These are phyloP conservation scores for Candida albicans DNA, from an alignment of 1,139 yeast species.

Conservation along the genomic window DNA sequence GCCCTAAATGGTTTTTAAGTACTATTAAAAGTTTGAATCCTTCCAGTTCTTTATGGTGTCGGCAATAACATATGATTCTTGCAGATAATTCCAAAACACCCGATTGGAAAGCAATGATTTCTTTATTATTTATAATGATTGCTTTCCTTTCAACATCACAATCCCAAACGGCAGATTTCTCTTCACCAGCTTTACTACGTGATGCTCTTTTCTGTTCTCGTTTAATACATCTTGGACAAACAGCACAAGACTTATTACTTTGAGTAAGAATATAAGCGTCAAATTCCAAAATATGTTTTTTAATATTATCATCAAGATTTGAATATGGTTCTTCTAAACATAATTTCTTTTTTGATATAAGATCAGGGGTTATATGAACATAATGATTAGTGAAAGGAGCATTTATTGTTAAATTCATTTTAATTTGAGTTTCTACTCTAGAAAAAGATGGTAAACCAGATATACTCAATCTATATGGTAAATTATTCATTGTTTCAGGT, in stretches of 20 bases:
- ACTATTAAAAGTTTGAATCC: conserved; percentile 80
- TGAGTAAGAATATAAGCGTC: conserved; percentile 69
- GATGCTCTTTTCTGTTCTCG: conserved; percentile 93
- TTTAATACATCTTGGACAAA: conserved; percentile 84
- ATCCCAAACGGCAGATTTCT: conserved; percentile 49
- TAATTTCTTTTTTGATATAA: conserved; percentile 82
- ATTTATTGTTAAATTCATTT: conserved; percentile 61
- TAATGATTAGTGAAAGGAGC: conserved; percentile 2
- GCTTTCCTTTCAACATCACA: conserved; percentile 76
- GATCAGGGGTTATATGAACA: conserved; percentile 74
- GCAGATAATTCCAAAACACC: conserved; percentile 65
- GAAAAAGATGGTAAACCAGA: conserved; percentile 73
- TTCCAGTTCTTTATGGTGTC: conserved; percentile 83
- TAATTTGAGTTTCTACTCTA: conserved; percentile 94
- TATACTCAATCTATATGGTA: conserved; percentile 62
- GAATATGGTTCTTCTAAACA: conserved; percentile 55
- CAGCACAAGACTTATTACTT: conserved; percentile 60
- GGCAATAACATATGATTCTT: conserved; percentile 90
- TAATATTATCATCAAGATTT: conserved; percentile 44
- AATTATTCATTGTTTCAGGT: conserved; percentile 32
- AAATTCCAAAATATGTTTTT: conserved; percentile 55
- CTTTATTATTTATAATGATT: conserved; percentile 86
- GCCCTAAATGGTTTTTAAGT: conserved; percentile 57
- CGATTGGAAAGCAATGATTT: conserved; percentile 74
- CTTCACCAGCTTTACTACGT: conserved; percentile 68